phyloP scores from a whole-genome alignment of 257 asterid species.

The Solanum rostratum region DNA sequence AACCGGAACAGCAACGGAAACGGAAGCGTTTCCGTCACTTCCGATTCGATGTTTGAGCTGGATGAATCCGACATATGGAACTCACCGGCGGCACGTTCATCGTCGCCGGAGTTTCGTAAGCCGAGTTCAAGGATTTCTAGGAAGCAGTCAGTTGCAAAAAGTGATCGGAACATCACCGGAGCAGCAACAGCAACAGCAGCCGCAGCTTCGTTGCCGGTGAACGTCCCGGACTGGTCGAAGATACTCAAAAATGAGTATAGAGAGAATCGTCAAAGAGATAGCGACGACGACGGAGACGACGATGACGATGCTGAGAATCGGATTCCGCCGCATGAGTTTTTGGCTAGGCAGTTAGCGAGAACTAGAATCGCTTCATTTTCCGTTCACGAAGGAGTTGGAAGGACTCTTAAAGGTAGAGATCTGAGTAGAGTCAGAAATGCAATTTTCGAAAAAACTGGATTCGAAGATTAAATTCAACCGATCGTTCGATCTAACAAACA shows the following conservation, averaged over 20 bases:
- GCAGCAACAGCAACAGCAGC: background rate
- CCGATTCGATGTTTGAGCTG: conserved; percentile 47
- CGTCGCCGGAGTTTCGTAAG: conserved; percentile 53
- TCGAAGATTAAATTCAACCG: conserved; percentile 32
- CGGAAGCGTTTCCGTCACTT: conserved; percentile 5
- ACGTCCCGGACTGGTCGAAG: conserved; percentile 98
- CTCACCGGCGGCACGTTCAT: conserved; percentile 20
- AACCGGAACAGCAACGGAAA: background rate
- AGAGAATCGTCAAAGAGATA: conserved; percentile 33
- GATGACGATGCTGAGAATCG: conserved; percentile 33
- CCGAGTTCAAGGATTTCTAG: conserved; percentile 20
- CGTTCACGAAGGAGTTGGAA: conserved; percentile 72
- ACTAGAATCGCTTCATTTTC: conserved; percentile 54
- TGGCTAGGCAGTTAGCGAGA: conserved; percentile 40
- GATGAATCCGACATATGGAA: conserved; percentile 83
- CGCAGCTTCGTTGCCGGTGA: conserved; percentile 82
- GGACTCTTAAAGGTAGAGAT: conserved; percentile 82
- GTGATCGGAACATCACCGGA: conserved; percentile 3
- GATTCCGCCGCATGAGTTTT: conserved; percentile 85
- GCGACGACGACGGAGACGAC: conserved; percentile 32
- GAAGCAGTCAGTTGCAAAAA: conserved; percentile 17
- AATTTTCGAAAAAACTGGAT: conserved; percentile 78
- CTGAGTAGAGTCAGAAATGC: conserved; percentile 74
- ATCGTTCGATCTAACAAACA: background rate
- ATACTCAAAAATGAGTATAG: conserved; percentile 71